Percentiles rank a stretch among this genome's conserved stretches.
Evolutionary conservation across 2,329 filamentous ascomycete species (phyloP).

Genomic region (Fusarium pininemorale): DNA sequence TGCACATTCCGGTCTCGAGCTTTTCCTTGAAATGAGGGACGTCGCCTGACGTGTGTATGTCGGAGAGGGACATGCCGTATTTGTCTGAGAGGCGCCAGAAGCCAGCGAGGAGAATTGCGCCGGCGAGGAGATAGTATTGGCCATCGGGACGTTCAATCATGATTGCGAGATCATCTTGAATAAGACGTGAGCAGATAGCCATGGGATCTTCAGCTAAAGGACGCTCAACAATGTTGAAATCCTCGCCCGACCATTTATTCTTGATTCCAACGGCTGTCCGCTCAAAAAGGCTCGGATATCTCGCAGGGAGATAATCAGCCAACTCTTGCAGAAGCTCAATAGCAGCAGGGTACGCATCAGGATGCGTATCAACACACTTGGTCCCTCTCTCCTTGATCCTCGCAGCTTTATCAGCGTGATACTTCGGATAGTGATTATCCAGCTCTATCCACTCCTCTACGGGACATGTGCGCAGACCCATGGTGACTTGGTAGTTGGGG

Average conservation of each 20-base stretch:
- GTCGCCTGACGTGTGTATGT: conserved; percentile 81
- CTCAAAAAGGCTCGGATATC: conserved; percentile 77
- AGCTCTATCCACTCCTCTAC: conserved; percentile 85
- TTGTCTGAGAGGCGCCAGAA: conserved; percentile 89
- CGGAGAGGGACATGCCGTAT: conserved; percentile 78
- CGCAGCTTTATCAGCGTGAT: conserved; percentile 74
- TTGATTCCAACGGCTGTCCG: conserved; percentile 71
- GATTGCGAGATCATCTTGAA: conserved; percentile 85
- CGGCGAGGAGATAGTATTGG: conserved; percentile 82
- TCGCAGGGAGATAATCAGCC: conserved; percentile 72
- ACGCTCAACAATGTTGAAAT: conserved; percentile 71
- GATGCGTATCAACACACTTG: conserved; percentile 75
- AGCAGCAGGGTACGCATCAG: conserved; percentile 75
- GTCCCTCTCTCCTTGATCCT: conserved; percentile 73
- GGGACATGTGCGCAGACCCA: conserved; percentile 77
- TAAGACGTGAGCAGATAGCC: conserved; percentile 74
- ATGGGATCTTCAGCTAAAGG: conserved; percentile 81
- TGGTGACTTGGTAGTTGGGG: conserved; percentile 78
- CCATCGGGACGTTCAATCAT: conserved; percentile 83
- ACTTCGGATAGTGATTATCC: conserved; percentile 80
- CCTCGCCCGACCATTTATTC: conserved; percentile 77
- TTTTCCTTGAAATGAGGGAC: conserved; percentile 78
- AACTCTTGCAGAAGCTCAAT: conserved; percentile 82
- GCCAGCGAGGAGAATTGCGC: conserved; percentile 77
- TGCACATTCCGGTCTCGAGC: conserved; percentile 80